Conservation (phyloP, 2,329 filamentous ascomycete species). For the Epichloe uncinata region DNA sequence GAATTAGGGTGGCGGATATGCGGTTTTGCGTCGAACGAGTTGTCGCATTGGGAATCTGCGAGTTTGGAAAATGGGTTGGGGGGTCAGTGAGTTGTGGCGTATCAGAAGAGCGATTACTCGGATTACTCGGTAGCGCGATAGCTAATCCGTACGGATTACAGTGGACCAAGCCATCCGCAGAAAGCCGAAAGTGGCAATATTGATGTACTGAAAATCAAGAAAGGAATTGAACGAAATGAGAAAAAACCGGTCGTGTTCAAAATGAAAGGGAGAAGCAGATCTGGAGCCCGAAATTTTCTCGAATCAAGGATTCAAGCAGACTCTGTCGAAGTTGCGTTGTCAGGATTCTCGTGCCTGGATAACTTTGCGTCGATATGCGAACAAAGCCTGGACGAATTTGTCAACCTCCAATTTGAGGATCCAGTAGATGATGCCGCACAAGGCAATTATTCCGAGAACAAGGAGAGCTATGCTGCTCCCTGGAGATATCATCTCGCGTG, state of each 20-base stretch:
- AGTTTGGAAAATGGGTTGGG: not conserved
- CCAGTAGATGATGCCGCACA: slow-evolving; percentile 18
- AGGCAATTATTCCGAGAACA: slow-evolving; percentile 17
- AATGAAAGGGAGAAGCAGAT: not conserved
- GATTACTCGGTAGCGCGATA: not conserved
- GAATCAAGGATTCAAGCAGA: not conserved
- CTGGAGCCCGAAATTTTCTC: not conserved
- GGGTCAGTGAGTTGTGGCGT: not conserved
- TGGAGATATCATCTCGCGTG: slow-evolving; percentile 5
- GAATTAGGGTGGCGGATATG: too few species aligned
- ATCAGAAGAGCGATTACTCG: too few species aligned
- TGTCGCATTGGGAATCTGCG: not conserved
- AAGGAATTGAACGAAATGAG: not conserved
- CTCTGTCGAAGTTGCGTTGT: not conserved
- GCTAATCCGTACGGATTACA: not conserved
- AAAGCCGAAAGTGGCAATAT: not conserved
- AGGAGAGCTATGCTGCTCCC: slow-evolving; percentile 18
- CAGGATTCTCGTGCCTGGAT: not conserved
- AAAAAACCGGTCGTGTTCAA: too few species aligned
- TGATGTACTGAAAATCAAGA: not conserved
- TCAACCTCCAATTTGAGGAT: slow-evolving; percentile 17
- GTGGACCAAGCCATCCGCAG: not conserved
- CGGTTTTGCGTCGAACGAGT: not conserved
- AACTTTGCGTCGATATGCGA: slow-evolving; percentile 8
- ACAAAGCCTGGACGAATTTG: slow-evolving; percentile 17